phyloP scores from a whole-genome alignment of 441 rosid species.

The Erysimum pusillum region DNA sequence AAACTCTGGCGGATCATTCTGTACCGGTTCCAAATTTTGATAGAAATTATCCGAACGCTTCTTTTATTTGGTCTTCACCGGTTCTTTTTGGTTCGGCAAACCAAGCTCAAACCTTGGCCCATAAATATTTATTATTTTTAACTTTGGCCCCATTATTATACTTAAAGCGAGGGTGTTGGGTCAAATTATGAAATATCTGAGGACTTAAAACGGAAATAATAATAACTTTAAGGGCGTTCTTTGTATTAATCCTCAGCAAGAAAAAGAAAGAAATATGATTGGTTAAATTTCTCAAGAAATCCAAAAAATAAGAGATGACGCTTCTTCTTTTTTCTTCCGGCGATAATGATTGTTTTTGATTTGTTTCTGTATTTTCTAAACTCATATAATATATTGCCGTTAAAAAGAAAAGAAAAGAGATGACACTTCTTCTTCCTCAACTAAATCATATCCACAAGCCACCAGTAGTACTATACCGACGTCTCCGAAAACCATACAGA shows the following conservation, averaged over 20 bases:
- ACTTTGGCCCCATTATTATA: background rate
- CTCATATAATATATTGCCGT: no score
- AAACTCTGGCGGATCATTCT: conserved; percentile 18
- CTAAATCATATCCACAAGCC: conserved; percentile 41
- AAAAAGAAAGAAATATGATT: conserved; percentile 11
- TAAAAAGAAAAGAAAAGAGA: conserved; percentile 15
- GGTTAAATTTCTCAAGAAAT: conserved; percentile 18
- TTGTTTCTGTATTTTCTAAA: no score
- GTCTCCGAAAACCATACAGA: conserved; percentile 20
- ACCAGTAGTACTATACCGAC: conserved; percentile 15
- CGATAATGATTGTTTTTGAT: no score
- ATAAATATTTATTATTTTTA: background rate
- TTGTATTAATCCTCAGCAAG: conserved; percentile 27
- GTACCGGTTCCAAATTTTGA: conserved; percentile 6
- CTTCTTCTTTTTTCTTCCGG: no score
- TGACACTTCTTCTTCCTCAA: conserved; percentile 45
- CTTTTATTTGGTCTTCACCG: conserved; percentile 19
- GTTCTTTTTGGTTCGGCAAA: conserved; percentile 6
- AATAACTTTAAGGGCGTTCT: conserved; percentile 6
- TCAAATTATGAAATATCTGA: background rate
- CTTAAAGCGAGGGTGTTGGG: background rate
- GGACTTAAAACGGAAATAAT: conserved; percentile 13
- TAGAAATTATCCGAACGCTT: background rate
- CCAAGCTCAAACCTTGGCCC: background rate
- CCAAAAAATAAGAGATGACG: conserved; percentile 28